These are phyloP conservation scores for Fusarium humuli DNA, from an alignment of 2,329 filamentous ascomycete species.

Conservation along the genomic window DNA sequence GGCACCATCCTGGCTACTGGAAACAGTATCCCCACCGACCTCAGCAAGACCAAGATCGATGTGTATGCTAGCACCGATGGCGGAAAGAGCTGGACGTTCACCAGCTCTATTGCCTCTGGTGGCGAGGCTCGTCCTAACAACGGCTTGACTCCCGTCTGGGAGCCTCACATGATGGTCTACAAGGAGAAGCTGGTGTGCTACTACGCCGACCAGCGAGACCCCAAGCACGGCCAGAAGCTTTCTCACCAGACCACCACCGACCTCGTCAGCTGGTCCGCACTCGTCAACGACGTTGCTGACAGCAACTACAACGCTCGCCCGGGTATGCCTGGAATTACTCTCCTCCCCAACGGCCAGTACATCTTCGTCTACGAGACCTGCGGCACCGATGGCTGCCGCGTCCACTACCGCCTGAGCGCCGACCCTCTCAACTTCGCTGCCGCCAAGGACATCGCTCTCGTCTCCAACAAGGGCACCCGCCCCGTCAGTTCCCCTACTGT, in stretches of 20 bases:
- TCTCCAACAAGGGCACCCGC: conserved; percentile 49
- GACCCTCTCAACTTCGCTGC: conserved; percentile 53
- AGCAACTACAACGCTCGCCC: conserved; percentile 70
- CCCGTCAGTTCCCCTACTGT: conserved; percentile 58
- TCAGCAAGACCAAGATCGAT: conserved; percentile 75
- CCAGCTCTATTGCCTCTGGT: conserved; percentile 73
- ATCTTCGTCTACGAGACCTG: conserved; percentile 75
- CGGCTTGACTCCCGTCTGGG: conserved; percentile 77
- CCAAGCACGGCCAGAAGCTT: conserved; percentile 73
- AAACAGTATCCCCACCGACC: conserved; percentile 68
- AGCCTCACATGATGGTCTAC: conserved; percentile 73
- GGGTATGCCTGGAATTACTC: conserved; percentile 73
- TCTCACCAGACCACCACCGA: conserved; percentile 72
- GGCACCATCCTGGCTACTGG: conserved; percentile 74
- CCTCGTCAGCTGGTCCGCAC: conserved; percentile 67
- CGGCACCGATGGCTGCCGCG: conserved; percentile 55
- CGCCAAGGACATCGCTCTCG: conserved; percentile 48
- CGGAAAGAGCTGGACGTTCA: conserved; percentile 74
- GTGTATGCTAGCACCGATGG: conserved; percentile 71
- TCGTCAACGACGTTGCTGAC: conserved; percentile 70
- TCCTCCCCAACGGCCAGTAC: conserved; percentile 63
- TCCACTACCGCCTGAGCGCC: conserved; percentile 58
- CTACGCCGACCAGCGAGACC: conserved; percentile 78
- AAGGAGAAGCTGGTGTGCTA: conserved; percentile 71
- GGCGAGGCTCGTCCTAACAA: conserved; percentile 72